Conservation (phyloP, 345 rosid species). For the Theobroma cacao region DNA sequence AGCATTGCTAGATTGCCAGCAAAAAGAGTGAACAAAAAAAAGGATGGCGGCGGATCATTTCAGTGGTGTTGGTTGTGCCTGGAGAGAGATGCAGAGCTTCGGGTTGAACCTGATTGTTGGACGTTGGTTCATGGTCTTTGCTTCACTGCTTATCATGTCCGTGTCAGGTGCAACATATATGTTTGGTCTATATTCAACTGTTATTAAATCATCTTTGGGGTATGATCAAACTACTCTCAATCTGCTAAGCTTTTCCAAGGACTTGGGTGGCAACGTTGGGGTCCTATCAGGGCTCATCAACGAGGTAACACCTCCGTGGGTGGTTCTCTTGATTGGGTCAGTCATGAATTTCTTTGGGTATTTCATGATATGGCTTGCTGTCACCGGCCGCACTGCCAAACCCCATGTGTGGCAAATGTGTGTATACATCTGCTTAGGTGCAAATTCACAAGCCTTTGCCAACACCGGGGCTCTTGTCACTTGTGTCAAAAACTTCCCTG, state of each 20-base stretch:
- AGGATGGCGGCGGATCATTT: neutral
- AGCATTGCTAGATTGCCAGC: neutral
- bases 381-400: constrained; percentile 32
- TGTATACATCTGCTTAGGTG: constrained; percentile 44
- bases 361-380: constrained; percentile 51
- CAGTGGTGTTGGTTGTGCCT: constrained; percentile 17
- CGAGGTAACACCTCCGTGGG: constrained; percentile 51
- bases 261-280: constrained; percentile 51
- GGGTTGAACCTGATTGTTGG: constrained; percentile 29
- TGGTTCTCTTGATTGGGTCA: constrained; percentile 40
- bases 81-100: constrained; percentile 31
- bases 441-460: constrained; percentile 57
- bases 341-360: constrained; percentile 49
- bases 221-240: constrained; percentile 52
- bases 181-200: constrained; percentile 45
- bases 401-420: constrained; percentile 61
- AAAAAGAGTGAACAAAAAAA: neutral
- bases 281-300: constrained; percentile 40
- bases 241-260: constrained; percentile 43
- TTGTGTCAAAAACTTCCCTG: constrained; percentile 60
- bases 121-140: constrained; percentile 52
- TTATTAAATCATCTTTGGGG: constrained; percentile 33
- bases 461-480: constrained; percentile 52
- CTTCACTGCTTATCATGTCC: constrained; percentile 37
- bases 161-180: constrained; percentile 50